These are phyloP conservation scores for Geosmithia flava DNA, from an alignment of 2,329 filamentous ascomycete genomes.

Conservation along the genomic window DNA sequence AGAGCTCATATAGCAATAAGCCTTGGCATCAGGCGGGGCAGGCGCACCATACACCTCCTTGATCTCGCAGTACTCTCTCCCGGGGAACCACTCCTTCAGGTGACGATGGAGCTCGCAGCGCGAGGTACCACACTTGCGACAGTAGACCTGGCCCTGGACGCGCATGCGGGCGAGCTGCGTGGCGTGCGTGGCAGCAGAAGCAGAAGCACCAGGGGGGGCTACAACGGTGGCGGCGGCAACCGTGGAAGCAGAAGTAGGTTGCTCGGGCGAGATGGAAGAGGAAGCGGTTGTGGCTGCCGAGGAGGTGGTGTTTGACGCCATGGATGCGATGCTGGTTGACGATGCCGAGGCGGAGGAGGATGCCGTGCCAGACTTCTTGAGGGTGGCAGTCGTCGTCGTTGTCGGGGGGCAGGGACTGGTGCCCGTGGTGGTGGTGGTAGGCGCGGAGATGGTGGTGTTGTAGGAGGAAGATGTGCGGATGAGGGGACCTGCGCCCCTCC, in stretches of 20 bases:
- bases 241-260: too few species aligned
- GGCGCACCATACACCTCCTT: slow-evolving; percentile 41
- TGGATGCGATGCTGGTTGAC: neutral
- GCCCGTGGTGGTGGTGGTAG: neutral
- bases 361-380: too few species aligned
- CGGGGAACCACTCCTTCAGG: slow-evolving; percentile 44
- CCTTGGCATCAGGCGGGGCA: slow-evolving; percentile 31
- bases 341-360: neutral
- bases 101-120: slow-evolving; percentile 53
- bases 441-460: neutral
- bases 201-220: neutral
- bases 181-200: neutral
- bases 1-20: slow-evolving; percentile 46
- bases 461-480: slow-evolving; percentile 11
- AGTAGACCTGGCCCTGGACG: slow-evolving; percentile 46
- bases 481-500: slow-evolving; percentile 40
- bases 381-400: neutral
- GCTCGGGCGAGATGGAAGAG: neutral
- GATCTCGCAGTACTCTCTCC: slow-evolving; percentile 47
- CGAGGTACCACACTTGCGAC: slow-evolving; percentile 47
- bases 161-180: slow-evolving; percentile 30
- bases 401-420: too few species aligned
- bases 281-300: neutral
- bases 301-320: neutral
- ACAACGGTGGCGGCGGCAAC: too few species aligned